These are phyloP conservation scores for Salvia splendens DNA, from an alignment of 257 asterid species.

Conservation along the genomic window DNA sequence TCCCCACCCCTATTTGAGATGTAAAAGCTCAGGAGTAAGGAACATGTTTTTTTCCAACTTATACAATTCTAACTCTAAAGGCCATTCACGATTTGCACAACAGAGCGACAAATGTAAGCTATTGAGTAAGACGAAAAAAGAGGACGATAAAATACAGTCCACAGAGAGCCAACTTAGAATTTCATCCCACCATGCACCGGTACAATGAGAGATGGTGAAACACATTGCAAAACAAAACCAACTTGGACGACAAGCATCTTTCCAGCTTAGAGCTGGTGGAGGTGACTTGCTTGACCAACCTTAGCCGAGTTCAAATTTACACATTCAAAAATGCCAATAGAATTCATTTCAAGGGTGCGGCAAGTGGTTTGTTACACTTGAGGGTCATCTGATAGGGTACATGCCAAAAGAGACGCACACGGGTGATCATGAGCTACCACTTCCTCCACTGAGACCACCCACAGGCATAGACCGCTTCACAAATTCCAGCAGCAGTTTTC, in stretches of 20 bases:
- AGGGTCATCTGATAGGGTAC: slow-evolving; percentile 9
- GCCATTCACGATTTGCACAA: slow-evolving; percentile 37
- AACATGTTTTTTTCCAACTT: slow-evolving; percentile 30
- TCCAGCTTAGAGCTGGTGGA: slow-evolving; percentile 13
- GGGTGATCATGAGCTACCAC: slow-evolving; percentile 40
- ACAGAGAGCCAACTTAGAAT: slow-evolving; percentile 25
- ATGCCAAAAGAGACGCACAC: background rate
- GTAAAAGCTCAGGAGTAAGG: slow-evolving; percentile 24
- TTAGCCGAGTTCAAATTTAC: background rate
- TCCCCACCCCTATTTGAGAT: slow-evolving; percentile 33
- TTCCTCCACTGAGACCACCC: slow-evolving; percentile 37
- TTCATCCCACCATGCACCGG: slow-evolving; percentile 25
- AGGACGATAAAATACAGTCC: slow-evolving; percentile 17
- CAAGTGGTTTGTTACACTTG: slow-evolving; percentile 11
- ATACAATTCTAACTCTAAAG: slow-evolving; percentile 38
- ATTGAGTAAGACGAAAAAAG: slow-evolving; percentile 23
- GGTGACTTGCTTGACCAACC: slow-evolving; percentile 12
- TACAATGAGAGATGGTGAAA: background rate
- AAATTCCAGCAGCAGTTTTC: slow-evolving; percentile 57
- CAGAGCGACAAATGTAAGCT: slow-evolving; percentile 48
- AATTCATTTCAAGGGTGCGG: slow-evolving; percentile 12
- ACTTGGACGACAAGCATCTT: slow-evolving; percentile 1
- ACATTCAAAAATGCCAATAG: slow-evolving; percentile 20
- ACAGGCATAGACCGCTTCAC: slow-evolving; percentile 65
- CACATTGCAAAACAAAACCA: slow-evolving; percentile 2